A percentile compares a stretch with the other conserved stretches of the same genome.
These are phyloP conservation scores for Microthlaspi erraticum DNA, from an alignment of 345 rosid genomes.

Conservation along the genomic window DNA sequence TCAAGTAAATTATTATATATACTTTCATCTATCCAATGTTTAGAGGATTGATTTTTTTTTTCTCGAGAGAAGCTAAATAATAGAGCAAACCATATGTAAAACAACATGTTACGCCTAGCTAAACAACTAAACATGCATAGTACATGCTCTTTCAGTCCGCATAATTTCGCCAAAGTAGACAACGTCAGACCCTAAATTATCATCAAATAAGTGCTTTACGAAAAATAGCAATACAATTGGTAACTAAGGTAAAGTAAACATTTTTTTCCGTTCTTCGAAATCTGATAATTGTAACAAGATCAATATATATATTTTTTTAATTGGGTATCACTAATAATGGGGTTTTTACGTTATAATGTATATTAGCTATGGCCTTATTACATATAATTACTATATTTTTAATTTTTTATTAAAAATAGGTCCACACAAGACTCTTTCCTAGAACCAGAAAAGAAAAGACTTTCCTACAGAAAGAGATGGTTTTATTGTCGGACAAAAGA, in stretches of 20 bases:
- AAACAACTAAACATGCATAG: too few species aligned
- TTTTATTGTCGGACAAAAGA: background rate
- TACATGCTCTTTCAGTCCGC: too few species aligned
- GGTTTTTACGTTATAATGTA: background rate
- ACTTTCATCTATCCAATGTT: too few species aligned
- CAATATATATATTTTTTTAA: background rate
- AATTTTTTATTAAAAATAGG: background rate
- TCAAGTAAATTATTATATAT: too few species aligned
- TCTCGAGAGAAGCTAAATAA: too few species aligned
- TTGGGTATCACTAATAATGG: background rate
- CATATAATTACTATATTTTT: background rate
- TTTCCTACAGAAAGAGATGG: background rate
- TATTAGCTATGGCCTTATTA: conserved; percentile 3
- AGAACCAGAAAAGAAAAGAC: background rate
- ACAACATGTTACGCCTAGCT: too few species aligned
- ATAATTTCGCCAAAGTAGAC: too few species aligned
- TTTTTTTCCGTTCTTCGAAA: background rate
- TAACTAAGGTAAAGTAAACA: background rate
- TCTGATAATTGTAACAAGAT: background rate
- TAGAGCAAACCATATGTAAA: too few species aligned
- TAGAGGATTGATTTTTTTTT: too few species aligned
- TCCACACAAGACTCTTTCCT: conserved; percentile 3
- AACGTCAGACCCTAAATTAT: too few species aligned
- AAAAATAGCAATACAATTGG: too few species aligned
- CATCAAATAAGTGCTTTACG: too few species aligned